Conservation (phyloP, 228 moss, liverwort and hornwort species). For the Sphagnum magellanicum region DNA sequence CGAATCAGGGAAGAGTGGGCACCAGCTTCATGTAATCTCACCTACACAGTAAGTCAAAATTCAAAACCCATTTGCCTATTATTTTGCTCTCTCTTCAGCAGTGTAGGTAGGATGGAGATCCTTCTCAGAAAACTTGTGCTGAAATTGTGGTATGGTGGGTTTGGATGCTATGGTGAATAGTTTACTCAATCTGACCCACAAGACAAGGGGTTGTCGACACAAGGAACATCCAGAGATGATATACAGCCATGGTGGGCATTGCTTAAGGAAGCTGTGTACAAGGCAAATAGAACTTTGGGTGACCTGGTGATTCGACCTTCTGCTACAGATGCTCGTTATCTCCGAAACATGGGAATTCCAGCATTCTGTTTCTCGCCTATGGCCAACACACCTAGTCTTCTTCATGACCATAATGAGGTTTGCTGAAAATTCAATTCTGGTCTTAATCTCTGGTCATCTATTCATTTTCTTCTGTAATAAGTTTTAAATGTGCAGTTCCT, state of each 20-base stretch:
- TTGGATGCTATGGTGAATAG: neutral
- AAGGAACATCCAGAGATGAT: slow-evolving; percentile 32
- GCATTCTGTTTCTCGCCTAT: slow-evolving; percentile 76
- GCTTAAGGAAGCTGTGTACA: slow-evolving; percentile 34
- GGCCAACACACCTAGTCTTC: slow-evolving; percentile 47
- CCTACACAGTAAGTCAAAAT: slow-evolving; percentile 23
- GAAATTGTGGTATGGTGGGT: neutral
- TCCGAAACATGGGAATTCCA: slow-evolving; percentile 36
- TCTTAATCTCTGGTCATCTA: neutral
- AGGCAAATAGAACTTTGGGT: slow-evolving; percentile 35
- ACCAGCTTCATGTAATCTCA: slow-evolving; percentile 70
- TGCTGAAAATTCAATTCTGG: neutral
- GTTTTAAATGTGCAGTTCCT: neutral
- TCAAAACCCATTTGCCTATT: neutral
- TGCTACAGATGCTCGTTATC: slow-evolving; percentile 55
- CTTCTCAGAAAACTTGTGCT: neutral
- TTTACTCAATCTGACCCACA: slow-evolving; percentile 4
- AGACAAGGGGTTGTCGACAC: slow-evolving; percentile 4
- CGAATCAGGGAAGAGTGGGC: slow-evolving; percentile 77
- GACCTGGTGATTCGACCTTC: slow-evolving; percentile 40
- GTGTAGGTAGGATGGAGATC: neutral
- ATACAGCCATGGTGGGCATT: slow-evolving; percentile 82
- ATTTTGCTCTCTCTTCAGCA: neutral
- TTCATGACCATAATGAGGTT: slow-evolving; percentile 82
- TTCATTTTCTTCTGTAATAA: neutral